Conservation (phyloP, 176 grass and related monocot species). For the Musa troglodytarum region DNA sequence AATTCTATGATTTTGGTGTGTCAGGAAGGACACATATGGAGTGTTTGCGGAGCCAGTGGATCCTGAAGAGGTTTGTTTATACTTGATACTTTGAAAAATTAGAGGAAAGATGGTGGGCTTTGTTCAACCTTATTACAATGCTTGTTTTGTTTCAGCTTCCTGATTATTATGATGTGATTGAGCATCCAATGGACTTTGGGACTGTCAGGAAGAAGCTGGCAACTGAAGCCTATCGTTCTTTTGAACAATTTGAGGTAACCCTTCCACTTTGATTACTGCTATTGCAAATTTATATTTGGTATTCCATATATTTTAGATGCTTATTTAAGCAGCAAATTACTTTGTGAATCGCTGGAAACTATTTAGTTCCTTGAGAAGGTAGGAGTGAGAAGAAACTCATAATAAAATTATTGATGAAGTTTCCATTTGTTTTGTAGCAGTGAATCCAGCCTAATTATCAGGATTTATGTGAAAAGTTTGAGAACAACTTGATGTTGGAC, state of each 20-base stretch:
- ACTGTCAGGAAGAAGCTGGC: conserved; percentile 62
- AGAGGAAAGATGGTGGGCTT: neutral
- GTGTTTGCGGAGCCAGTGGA: conserved; percentile 65
- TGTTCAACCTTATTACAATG: neutral
- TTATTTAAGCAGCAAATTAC: neutral
- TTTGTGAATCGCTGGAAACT: neutral
- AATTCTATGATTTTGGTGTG: neutral
- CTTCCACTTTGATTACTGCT: neutral
- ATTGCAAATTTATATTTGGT: conserved; percentile 1
- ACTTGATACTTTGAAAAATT: neutral
- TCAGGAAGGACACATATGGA: conserved; percentile 67
- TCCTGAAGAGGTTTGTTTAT: conserved; percentile 39
- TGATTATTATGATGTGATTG: conserved; percentile 57
- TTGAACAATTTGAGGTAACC: conserved; percentile 65
- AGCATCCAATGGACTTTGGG: conserved; percentile 58
- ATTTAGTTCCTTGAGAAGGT: too few species aligned
- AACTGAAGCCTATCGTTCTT: conserved; percentile 31
- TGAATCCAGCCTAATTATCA: neutral
- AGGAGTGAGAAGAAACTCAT: neutral
- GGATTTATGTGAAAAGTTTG: neutral
- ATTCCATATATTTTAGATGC: neutral
- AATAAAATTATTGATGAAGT: neutral
- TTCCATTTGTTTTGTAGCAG: neutral
- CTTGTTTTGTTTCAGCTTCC: conserved; percentile 53
- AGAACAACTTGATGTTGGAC: neutral